Evolutionary conservation across 1,139 yeast genomes (phyloP), one percentile per base, ranked within the genome.

Genomic region (Magnusiomyces suaveolens): DNA sequence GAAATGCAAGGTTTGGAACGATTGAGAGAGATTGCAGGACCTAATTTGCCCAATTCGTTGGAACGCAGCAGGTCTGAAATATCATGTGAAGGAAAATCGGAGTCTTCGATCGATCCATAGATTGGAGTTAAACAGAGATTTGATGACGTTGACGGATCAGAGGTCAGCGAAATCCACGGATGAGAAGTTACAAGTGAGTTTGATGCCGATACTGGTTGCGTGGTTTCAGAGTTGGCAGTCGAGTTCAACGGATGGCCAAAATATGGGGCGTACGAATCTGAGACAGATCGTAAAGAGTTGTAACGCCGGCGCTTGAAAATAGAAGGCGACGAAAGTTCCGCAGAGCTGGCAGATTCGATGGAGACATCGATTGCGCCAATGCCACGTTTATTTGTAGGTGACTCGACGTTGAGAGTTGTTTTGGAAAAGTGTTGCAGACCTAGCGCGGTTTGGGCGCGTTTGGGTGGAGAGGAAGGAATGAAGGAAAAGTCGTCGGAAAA

Each of bases 371-470:
- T 43, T n/a, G 43, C 41, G n/a, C 50, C 54, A n/a, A 56, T n/a
- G 3, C 44, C 48, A 1, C 58, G 50, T 25, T 56, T 56, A 6
- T 51, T 48, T 3, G 56, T 51, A 18, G 55, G 50, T 1, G 56
- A 55, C n/a, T 48, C 51, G 16, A 38, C 12, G 2, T 48, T 46
- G 18, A 48, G 38, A 18, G 32, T n/a, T 26, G 48, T 21, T 2
- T 52, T 41, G 14, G 47, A 41, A 43, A 48, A 49, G 12, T 36
- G 39, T 18, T 43, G 51, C 26, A 52, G 25, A 33, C 49, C 52
- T n/a, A 48, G 26, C 6, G 52, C 51, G n/a, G 52, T 46, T 43
- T 53, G 48, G n/a, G 55, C 24, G 12, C 52, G 52, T 23, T 46
- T 44, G 18, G 49, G 50, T 3, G 55, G 55, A 4, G 54, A 48